Conservation (phyloP, 75 land plant species). For the Pinus albicaulis region DNA sequence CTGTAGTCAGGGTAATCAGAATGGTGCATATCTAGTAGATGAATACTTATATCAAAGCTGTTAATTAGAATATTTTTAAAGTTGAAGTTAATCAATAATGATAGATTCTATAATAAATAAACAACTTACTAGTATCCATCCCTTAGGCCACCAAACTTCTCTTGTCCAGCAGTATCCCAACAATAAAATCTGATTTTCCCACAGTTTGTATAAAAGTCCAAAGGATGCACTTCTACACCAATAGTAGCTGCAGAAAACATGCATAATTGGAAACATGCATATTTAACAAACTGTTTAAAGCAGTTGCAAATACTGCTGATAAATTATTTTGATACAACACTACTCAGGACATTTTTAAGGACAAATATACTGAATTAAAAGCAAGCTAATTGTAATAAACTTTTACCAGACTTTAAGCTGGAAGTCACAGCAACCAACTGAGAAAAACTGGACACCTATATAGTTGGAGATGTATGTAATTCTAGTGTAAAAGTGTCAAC, state of each 20-base stretch:
- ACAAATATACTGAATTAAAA: too few relatives aligned
- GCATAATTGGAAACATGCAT: too few relatives aligned
- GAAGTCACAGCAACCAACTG: too few relatives aligned
- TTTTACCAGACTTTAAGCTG: too few relatives aligned
- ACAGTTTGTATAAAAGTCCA: slow-evolving; percentile 74
- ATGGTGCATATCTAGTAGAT: not conserved
- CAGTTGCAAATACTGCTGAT: too few relatives aligned
- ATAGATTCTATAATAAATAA: not conserved
- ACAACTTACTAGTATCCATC: slow-evolving; percentile 77
- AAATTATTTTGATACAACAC: too few relatives aligned
- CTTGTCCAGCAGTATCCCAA: slow-evolving; percentile 90
- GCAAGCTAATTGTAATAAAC: too few relatives aligned
- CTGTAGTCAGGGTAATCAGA: slow-evolving; percentile 22
- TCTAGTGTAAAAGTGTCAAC: too few relatives aligned
- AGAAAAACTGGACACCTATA: too few relatives aligned
- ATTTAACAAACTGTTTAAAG: too few relatives aligned
- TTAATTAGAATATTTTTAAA: not conserved
- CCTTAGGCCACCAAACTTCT: slow-evolving; percentile 74
- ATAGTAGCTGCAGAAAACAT: slow-evolving; percentile 51
- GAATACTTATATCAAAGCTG: not conserved
- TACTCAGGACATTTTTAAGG: too few relatives aligned
- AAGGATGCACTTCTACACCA: slow-evolving; percentile 81
- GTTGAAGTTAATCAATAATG: not conserved
- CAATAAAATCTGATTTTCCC: slow-evolving; percentile 68
- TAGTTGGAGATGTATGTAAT: too few relatives aligned